phyloP scores from a whole-genome alignment of 176 grass and related monocot species.

The Chrysopogon serrulatus region DNA sequence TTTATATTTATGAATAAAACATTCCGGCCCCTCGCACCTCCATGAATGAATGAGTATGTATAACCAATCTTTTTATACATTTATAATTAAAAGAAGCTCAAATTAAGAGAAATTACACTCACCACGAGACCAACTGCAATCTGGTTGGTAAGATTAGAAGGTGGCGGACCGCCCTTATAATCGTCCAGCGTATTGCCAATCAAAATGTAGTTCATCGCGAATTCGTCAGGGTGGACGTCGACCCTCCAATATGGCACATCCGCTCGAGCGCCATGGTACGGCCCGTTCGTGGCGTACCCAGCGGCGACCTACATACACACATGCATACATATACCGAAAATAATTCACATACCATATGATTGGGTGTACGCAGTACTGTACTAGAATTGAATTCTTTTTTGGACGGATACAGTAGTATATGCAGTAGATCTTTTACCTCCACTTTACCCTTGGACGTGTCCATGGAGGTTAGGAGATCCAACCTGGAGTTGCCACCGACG shows the following conservation, averaged over 20 bases:
- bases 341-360: not conserved
- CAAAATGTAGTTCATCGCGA: constrained; percentile 11
- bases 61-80: no score
- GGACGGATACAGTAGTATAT: no score
- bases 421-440: no score
- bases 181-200: not conserved
- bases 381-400: not conserved
- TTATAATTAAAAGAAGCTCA: no score
- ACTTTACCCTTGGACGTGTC: not conserved
- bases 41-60: no score
- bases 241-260: not conserved
- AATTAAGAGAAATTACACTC: not conserved
- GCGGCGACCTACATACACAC: not conserved
- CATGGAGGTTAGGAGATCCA: no score
- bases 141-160: not conserved
- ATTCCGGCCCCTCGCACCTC: no score
- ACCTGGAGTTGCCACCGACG: not conserved
- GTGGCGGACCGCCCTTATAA: not conserved
- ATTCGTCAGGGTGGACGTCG: not conserved
- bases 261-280: not conserved
- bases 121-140: constrained; percentile 11
- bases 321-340: not conserved
- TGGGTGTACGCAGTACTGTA: no score
- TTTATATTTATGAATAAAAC: no score
- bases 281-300: not conserved